These are phyloP conservation scores for Spathaspora arborariae DNA, from an alignment of 805 yeast genomes.

Conservation along the genomic window DNA sequence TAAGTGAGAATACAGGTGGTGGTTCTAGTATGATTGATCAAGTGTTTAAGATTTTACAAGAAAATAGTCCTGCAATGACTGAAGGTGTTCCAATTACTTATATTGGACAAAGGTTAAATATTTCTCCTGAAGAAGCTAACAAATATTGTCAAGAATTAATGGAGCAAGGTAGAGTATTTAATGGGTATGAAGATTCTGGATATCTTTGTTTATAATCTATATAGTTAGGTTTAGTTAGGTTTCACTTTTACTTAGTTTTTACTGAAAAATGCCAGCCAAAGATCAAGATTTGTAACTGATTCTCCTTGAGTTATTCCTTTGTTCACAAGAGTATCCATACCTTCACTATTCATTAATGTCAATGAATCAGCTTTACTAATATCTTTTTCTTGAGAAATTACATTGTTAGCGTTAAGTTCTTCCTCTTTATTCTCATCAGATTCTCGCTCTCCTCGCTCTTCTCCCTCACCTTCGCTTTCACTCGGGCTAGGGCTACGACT, in stretches of 20 bases:
- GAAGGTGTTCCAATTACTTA: conserved; percentile 74
- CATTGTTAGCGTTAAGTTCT: neutral
- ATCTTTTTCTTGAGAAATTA: conserved; percentile 30
- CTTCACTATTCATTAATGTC: conserved; percentile 49
- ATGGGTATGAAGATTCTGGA: conserved; percentile 57
- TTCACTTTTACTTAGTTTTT: conserved; percentile 8
- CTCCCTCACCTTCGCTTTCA: conserved; percentile 2
- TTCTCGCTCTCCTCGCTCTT: neutral
- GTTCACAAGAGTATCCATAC: conserved; percentile 46
- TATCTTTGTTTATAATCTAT: conserved; percentile 8
- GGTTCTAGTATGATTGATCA: conserved; percentile 34
- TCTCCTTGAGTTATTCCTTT: conserved; percentile 50
- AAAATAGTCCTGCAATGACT: conserved; percentile 53
- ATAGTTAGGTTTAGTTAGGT: neutral
- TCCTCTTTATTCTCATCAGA: neutral
- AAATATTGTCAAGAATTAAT: conserved; percentile 50
- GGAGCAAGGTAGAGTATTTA: conserved; percentile 66
- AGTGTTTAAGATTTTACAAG: conserved; percentile 46
- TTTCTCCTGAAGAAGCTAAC: conserved; percentile 47
- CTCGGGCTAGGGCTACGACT: neutral
- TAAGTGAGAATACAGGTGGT: conserved; percentile 22
- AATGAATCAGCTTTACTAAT: conserved; percentile 46
- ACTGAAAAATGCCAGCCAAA: conserved; percentile 61
- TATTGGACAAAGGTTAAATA: conserved; percentile 53
- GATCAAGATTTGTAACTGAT: conserved; percentile 51